A percentile compares a stretch with the other conserved stretches of the same genome.
Evolutionary conservation across 2,329 filamentous ascomycete genomes (phyloP).

Genomic region (Penicillium vulpinum): DNA sequence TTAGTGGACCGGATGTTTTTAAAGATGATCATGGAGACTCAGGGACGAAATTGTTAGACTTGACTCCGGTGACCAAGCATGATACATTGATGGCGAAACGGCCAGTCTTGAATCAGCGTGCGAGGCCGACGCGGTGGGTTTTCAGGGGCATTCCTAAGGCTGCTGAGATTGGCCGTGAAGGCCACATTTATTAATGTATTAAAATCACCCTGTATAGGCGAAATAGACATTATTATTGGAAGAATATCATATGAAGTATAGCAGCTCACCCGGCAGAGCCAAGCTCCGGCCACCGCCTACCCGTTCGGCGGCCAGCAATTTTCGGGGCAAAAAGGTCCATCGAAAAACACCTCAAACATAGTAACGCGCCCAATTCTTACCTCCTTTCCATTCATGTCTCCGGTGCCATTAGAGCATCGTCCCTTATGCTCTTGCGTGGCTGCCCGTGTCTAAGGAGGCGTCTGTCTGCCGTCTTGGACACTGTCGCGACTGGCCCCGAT

Average conservation of each 20-base stretch:
- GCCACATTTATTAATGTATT: conserved; percentile 36
- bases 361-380: conserved; percentile 2
- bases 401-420: conserved; percentile 14
- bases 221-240: background rate
- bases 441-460: conserved; percentile 43
- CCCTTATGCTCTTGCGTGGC: conserved; percentile 47
- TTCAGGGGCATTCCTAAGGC: conserved; percentile 65
- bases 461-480: conserved; percentile 38
- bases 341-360: conserved; percentile 6
- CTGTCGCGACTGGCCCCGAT: conserved; percentile 38
- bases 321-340: conserved; percentile 19
- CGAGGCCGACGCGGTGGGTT: conserved; percentile 25
- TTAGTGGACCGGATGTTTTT: conserved; percentile 82
- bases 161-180: conserved; percentile 43
- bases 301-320: conserved; percentile 22
- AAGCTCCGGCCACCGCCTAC: conserved; percentile 26
- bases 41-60: conserved; percentile 26
- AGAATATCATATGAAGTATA: background rate
- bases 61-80: conserved; percentile 29
- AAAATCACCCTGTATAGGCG: background rate
- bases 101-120: conserved; percentile 22
- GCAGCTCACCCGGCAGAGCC: conserved; percentile 2
- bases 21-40: conserved; percentile 60
- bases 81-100: conserved; percentile 27
- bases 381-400: conserved; percentile 17